Evolutionary conservation across 2,329 filamentous ascomycete genomes (phyloP).

Genomic region (Ascochyta fabae): DNA sequence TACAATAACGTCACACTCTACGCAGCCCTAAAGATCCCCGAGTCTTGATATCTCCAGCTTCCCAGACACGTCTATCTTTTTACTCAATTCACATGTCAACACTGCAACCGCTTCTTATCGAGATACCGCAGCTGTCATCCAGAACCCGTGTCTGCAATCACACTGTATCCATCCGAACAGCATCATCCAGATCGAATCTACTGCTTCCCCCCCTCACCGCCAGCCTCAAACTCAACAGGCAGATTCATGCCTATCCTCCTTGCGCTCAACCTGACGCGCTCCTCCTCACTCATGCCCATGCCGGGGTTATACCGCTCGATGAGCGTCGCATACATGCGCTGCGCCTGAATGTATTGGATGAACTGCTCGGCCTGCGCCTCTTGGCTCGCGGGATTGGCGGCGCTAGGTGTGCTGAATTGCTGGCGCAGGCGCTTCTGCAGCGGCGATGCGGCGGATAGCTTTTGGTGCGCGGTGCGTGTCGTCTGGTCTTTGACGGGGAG

Average conservation of each 20-base stretch:
- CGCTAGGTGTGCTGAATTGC: conserved; percentile 57
- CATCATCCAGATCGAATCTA: background rate
- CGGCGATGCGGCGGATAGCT: conserved; percentile 65
- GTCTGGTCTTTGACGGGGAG: conserved; percentile 63
- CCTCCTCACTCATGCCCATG: conserved; percentile 83
- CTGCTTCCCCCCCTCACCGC: conserved; percentile 1
- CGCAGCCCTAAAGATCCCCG: too few species aligned
- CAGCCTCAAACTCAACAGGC: conserved; percentile 65
- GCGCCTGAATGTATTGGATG: conserved; percentile 80
- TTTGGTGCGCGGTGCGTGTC: conserved; percentile 40
- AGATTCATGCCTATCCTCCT: conserved; percentile 89
- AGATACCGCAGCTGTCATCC: too few species aligned
- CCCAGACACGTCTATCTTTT: too few species aligned
- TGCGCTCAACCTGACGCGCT: conserved; percentile 82
- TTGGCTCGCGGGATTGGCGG: conserved; percentile 22
- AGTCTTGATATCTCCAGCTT: too few species aligned
- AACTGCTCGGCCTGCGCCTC: conserved; percentile 75
- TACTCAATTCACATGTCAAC: too few species aligned
- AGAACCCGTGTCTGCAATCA: too few species aligned
- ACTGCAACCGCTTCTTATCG: too few species aligned
- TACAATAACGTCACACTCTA: too few species aligned
- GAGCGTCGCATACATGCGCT: conserved; percentile 80
- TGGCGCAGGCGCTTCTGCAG: conserved; percentile 73
- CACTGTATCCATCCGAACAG: background rate
- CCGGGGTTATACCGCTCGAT: conserved; percentile 94